phyloP scores from a whole-genome alignment of 2,329 filamentous ascomycete species.

The Gnomoniopsis sp. region DNA sequence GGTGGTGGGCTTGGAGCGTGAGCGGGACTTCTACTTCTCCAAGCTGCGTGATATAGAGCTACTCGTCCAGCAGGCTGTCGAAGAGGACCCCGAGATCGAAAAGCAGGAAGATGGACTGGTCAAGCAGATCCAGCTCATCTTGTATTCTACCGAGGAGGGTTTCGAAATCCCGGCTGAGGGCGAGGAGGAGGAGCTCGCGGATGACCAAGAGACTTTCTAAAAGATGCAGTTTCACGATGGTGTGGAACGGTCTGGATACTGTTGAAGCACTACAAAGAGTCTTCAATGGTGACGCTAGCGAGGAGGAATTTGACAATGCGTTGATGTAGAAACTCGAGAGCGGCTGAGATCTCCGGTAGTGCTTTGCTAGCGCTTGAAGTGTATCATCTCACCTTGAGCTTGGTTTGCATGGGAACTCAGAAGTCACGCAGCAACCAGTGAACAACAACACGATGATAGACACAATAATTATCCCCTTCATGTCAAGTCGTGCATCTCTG shows the following conservation, averaged over 20 bases:
- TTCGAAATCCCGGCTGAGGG: slow-evolving; percentile 86
- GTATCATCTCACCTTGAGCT: neutral
- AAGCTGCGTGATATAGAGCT: slow-evolving; percentile 97
- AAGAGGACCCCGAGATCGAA: slow-evolving; percentile 88
- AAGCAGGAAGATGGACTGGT: slow-evolving; percentile 89
- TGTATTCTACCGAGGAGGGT: slow-evolving; percentile 93
- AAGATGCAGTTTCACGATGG: neutral
- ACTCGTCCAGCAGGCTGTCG: slow-evolving; percentile 86
- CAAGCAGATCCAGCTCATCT: slow-evolving; percentile 93
- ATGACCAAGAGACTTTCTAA: slow-evolving; percentile 79
- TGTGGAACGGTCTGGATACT: neutral
- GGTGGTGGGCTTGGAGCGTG: slow-evolving; percentile 88
- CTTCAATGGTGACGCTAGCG: neutral
- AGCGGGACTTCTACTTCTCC: slow-evolving; percentile 98
- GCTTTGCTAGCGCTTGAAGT: neutral
- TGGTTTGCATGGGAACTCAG: neutral
- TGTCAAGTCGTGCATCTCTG: too few species aligned
- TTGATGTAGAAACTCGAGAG: neutral
- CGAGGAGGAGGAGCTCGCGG: slow-evolving; percentile 70
- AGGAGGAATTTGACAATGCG: slow-evolving; percentile 2
- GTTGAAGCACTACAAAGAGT: neutral
- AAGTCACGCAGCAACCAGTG: neutral
- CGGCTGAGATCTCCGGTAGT: neutral
- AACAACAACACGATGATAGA: slow-evolving; percentile 7
- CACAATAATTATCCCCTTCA: slow-evolving; percentile 1